Percentiles rank a stretch among this genome's conserved stretches.
These are phyloP conservation scores for Daldinia sp. DNA, from an alignment of 2,329 filamentous ascomycete genomes.

Conservation along the genomic window DNA sequence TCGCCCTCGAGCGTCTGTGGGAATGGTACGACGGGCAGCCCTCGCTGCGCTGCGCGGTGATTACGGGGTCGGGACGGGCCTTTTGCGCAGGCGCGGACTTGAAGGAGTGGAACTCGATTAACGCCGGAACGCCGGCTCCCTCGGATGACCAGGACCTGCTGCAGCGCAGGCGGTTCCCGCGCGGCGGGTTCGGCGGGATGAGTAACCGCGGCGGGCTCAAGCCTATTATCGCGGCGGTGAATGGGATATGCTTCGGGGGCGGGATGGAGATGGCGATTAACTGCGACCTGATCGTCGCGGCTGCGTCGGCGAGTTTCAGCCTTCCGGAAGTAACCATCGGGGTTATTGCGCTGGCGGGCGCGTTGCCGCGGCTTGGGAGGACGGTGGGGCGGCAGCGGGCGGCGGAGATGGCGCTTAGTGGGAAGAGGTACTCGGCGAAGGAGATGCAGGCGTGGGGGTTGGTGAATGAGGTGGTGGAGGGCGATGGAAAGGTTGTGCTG, in stretches of 20 bases:
- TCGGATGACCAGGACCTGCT: background rate
- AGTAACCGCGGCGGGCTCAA: constrained; percentile 74
- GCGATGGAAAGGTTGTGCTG: constrained; percentile 52
- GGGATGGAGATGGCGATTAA: constrained; percentile 81
- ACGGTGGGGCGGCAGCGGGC: constrained; percentile 74
- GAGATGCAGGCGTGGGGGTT: constrained; percentile 73
- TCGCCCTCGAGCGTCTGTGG: constrained; percentile 59
- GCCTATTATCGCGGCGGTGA: constrained; percentile 78
- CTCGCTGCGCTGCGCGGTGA: constrained; percentile 65
- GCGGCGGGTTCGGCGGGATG: constrained; percentile 70
- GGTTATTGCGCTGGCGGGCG: constrained; percentile 75
- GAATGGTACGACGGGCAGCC: constrained; percentile 71
- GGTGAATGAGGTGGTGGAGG: constrained; percentile 69
- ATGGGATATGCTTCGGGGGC: constrained; percentile 77
- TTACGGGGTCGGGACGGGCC: constrained; percentile 69
- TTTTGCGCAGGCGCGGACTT: constrained; percentile 76
- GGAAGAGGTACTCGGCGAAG: constrained; percentile 64
- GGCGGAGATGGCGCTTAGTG: constrained; percentile 74
- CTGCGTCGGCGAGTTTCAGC: constrained; percentile 65
- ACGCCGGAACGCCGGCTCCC: background rate
- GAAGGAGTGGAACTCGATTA: constrained; percentile 67
- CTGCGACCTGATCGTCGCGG: constrained; percentile 74
- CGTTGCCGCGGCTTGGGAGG: constrained; percentile 70
- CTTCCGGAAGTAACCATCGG: constrained; percentile 77
- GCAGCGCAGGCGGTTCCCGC: constrained; percentile 42